These are phyloP conservation scores for Cyclotella distinguenda DNA, from an alignment of 108 stramenopile species.

Conservation along the genomic window DNA sequence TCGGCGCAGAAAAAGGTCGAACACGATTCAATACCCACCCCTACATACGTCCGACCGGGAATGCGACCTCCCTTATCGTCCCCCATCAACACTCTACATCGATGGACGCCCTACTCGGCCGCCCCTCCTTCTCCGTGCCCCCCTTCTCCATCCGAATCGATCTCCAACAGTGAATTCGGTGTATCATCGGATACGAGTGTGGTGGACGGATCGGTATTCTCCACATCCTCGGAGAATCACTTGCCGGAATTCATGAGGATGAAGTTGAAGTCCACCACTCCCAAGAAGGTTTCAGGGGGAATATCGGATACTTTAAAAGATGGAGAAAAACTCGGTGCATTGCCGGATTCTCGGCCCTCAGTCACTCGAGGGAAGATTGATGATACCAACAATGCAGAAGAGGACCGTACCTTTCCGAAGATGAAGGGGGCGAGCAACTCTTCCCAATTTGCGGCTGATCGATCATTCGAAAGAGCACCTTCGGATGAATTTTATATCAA, in stretches of 20 bases:
- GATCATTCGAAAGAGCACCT: no score
- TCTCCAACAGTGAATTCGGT: background rate
- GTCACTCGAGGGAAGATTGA: no score
- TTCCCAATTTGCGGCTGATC: no score
- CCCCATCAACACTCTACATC: background rate
- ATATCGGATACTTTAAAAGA: background rate
- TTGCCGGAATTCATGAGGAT: constrained; percentile 36
- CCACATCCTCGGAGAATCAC: background rate
- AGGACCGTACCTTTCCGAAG: no score
- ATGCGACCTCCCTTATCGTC: background rate
- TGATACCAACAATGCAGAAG: no score
- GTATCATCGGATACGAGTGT: constrained; percentile 2
- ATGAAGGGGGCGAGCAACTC: no score
- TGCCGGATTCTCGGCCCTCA: no score
- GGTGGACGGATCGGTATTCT: background rate
- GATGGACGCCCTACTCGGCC: background rate
- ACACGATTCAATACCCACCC: no score
- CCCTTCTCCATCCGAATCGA: background rate
- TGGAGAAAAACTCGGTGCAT: background rate
- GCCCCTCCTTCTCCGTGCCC: background rate
- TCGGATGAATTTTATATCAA: no score
- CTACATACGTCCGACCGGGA: background rate
- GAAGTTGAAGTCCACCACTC: constrained; percentile 4
- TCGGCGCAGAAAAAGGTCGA: no score
- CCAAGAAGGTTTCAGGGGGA: background rate